Evolutionary conservation across 2,329 filamentous ascomycete genomes (phyloP), one percentile per base, ranked within the genome.

Genomic region (Colletotrichum graminicola): DNA sequence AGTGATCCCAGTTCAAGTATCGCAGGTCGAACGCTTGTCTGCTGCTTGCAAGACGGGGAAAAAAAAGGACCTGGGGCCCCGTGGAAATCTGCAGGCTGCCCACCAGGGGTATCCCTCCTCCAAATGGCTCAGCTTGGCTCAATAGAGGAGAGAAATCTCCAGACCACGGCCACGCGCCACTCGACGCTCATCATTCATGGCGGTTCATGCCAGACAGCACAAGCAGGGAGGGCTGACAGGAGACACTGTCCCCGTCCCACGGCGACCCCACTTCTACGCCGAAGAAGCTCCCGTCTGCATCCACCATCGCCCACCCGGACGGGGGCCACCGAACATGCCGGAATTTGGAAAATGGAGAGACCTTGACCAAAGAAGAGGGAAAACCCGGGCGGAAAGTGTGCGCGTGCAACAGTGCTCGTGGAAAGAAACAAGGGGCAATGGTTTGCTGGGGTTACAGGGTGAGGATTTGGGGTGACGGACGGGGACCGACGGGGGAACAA

Each of bases 271-370:
- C 64, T 71, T 71, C 68, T 68, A 52, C 68, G 68, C 68, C 68
- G 68, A 71, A 71, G 65, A 71, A 71, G 65, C 65, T 68, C 68
- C 68, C 68, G 68, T 59, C 54, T 10, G 39, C 47, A 51, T 67
- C 65, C 65, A 67, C 57, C 23, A 54, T 63, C 47, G 60, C 47
- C 63, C 67, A 67, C 67, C 62, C 67, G 63, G 67, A 65, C 68
- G 65, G 68, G 65, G 68, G 65, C 65, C 68, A 68, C 65, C 68
- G 68, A 71, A 71, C 52, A 45, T 68, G 52, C 59, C 68, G 68
- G 68, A 56, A 56, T 23, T 39, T 39, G 54, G 54, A 2, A 71
- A 71, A 60, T 71, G 65, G 65, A 55, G 32, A 71, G 65, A 60
- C 64, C 16, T 43, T 64, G 59, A 36, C 45, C 52, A 67, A 36